Evolutionary conservation across 2,329 filamentous ascomycete species (phyloP).

Genomic region (Colletotrichum sp.): DNA sequence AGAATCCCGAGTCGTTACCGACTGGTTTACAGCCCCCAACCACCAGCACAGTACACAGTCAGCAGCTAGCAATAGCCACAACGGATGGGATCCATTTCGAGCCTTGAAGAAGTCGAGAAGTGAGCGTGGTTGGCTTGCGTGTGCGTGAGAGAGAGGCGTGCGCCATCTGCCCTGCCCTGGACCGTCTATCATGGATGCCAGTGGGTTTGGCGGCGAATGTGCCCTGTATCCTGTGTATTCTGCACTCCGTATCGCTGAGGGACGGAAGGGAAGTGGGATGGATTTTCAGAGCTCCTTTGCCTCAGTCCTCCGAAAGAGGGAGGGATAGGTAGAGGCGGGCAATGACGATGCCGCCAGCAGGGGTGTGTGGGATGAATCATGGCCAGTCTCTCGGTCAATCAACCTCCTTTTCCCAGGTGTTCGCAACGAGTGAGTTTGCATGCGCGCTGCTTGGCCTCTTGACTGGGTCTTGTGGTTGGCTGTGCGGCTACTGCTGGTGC

Average conservation of each 20-base stretch:
- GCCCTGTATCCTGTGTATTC: neutral
- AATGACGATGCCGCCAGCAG: neutral
- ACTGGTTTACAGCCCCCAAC: neutral
- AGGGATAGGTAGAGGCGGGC: neutral
- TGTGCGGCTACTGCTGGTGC: neutral
- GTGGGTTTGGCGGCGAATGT: constrained; percentile 11
- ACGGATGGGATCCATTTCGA: neutral
- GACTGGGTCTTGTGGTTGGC: neutral
- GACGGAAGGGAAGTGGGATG: constrained; percentile 14
- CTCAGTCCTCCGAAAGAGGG: neutral
- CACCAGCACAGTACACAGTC: neutral
- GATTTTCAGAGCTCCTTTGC: neutral
- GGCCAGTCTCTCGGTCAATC: constrained; percentile 18
- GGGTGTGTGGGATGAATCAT: constrained; percentile 10
- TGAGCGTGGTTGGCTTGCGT: neutral
- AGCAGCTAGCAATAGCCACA: neutral
- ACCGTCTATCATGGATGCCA: neutral
- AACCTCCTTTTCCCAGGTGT: neutral
- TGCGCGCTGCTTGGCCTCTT: neutral
- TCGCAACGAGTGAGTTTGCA: neutral
- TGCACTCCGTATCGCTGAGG: neutral
- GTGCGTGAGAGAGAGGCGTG: neutral
- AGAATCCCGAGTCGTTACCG: constrained; percentile 14
- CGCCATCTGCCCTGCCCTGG: neutral
- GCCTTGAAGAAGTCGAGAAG: neutral